phyloP scores from a whole-genome alignment of 331 rosid genomes.

The Dryas integrifolia region DNA sequence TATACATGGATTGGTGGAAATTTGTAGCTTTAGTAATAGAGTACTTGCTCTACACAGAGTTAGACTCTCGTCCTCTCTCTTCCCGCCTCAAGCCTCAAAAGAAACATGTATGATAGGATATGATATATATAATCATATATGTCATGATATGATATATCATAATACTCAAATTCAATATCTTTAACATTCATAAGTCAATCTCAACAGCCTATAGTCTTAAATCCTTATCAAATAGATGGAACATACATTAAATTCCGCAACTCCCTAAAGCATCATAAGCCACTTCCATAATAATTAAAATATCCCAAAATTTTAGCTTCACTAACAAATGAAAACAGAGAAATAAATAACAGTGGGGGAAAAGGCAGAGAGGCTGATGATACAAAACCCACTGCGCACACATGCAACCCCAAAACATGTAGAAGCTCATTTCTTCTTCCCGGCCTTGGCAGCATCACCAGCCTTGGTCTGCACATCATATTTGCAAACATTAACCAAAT shows the following conservation, averaged over 20 bases:
- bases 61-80: too few species aligned
- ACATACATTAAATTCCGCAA: neutral
- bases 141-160: neutral
- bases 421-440: slow-evolving; percentile 69
- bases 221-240: neutral
- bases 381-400: neutral
- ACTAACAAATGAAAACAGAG: neutral
- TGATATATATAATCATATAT: too few species aligned
- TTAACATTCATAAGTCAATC: neutral
- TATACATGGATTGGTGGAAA: too few species aligned
- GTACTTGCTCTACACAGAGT: too few species aligned
- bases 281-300: neutral
- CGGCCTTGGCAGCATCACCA: slow-evolving; percentile 75
- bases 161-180: neutral
- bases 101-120: too few species aligned
- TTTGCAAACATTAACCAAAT: neutral
- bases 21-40: too few species aligned
- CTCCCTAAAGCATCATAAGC: neutral
- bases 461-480: slow-evolving; percentile 69
- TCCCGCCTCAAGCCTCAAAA: too few species aligned
- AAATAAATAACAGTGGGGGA: neutral
- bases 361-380: slow-evolving; percentile 5
- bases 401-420: slow-evolving; percentile 13
- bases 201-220: too few species aligned
- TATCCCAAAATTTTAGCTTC: neutral